phyloP scores from a whole-genome alignment of 2,329 filamentous ascomycete species.

The Ophidiomyces ophidiicola region DNA sequence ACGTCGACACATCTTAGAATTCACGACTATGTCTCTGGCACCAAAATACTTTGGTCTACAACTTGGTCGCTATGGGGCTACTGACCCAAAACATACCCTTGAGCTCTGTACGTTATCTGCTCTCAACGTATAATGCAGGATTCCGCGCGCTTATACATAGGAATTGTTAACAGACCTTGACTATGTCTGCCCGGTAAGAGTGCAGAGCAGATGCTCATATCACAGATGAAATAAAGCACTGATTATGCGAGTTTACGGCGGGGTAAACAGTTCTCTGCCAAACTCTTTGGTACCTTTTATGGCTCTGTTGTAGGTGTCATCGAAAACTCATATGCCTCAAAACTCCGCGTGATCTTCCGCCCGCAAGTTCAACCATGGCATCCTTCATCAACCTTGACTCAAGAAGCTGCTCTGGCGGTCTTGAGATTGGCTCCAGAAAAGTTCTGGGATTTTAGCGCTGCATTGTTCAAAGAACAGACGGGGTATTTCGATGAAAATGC shows the following conservation, averaged over 20 bases:
- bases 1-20: too few species aligned
- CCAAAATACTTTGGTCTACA: slow-evolving; percentile 47
- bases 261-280: slow-evolving; percentile 45
- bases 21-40: slow-evolving; percentile 42
- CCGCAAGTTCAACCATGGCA: slow-evolving; percentile 95
- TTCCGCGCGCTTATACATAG: slow-evolving; percentile 1
- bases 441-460: slow-evolving; percentile 69
- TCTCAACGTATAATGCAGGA: slow-evolving; percentile 2
- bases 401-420: slow-evolving; percentile 72
- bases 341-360: slow-evolving; percentile 67
- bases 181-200: slow-evolving; percentile 71
- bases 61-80: slow-evolving; percentile 17
- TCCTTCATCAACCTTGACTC: slow-evolving; percentile 60
- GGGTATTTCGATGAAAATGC: slow-evolving; percentile 76
- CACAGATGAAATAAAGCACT: slow-evolving; percentile 5
- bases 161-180: slow-evolving; percentile 50
- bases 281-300: slow-evolving; percentile 68
- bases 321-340: slow-evolving; percentile 41
- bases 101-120: slow-evolving; percentile 28
- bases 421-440: slow-evolving; percentile 54
- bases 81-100: slow-evolving; percentile 25
- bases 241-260: slow-evolving; percentile 5
- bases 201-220: neutral
- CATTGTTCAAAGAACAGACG: slow-evolving; percentile 56
- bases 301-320: slow-evolving; percentile 53